Evolutionary conservation across 768 basidiomycete species (phyloP).

Genomic region (Scleroderma bovista): DNA sequence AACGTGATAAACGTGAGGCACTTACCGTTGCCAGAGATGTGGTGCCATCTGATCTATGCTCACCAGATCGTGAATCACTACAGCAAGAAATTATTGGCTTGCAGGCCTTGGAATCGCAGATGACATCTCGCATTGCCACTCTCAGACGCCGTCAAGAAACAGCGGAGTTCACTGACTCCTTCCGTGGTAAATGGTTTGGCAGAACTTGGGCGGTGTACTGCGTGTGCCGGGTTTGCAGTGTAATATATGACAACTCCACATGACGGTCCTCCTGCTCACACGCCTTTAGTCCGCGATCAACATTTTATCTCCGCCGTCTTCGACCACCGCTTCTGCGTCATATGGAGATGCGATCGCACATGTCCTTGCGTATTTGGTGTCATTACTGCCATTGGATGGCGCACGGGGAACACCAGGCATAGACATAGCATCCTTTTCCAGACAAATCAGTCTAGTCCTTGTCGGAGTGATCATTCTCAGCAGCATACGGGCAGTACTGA

Average conservation of each 20-base stretch:
- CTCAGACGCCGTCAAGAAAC: conserved; percentile 45
- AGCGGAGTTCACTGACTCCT: conserved; percentile 46
- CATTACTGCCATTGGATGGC: conserved; percentile 29
- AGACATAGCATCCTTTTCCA: conserved; percentile 38
- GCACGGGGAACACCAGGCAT: conserved; percentile 25
- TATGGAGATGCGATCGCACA: conserved; percentile 41
- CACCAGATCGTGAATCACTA: conserved; percentile 33
- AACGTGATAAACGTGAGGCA: conserved; percentile 27
- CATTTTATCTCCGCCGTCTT: conserved; percentile 28
- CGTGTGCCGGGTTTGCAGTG: conserved; percentile 53
- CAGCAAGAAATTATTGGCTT: conserved; percentile 60
- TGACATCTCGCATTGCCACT: conserved; percentile 49
- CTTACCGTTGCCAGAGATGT: conserved; percentile 1
- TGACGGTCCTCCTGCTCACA: conserved; percentile 11
- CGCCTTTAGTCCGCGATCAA: conserved; percentile 27
- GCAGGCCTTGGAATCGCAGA: conserved; percentile 62
- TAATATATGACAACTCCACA: conserved; percentile 28
- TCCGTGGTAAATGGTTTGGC: conserved; percentile 49
- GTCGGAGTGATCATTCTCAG: conserved; percentile 74
- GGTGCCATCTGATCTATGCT: neutral
- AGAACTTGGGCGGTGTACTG: conserved; percentile 64
- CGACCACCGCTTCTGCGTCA: conserved; percentile 32
- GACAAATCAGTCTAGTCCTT: conserved; percentile 58
- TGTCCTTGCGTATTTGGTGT: conserved; percentile 35
- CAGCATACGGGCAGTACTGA: conserved; percentile 64